A percentile compares a stretch with the other conserved stretches of the same genome.
These are phyloP conservation scores for Neonothopanus nambi DNA, from an alignment of 1,284 basidiomycete species.

Conservation along the genomic window DNA sequence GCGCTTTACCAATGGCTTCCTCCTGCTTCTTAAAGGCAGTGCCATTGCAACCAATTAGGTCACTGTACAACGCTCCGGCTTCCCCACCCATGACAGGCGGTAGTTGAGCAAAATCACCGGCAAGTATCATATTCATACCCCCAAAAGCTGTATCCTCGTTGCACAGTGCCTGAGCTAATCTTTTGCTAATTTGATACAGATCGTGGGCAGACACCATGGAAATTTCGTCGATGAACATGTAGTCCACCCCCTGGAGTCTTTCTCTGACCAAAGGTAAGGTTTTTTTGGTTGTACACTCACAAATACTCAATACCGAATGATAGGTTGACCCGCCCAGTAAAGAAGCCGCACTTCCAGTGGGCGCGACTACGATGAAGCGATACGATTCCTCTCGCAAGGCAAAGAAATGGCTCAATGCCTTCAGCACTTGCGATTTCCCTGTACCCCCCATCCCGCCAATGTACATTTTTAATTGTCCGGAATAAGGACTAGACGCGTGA, in stretches of 20 bases:
- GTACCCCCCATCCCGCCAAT: constrained; percentile 19
- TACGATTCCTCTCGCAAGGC: constrained; percentile 22
- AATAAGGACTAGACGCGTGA: constrained; percentile 23
- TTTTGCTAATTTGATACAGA: constrained; percentile 13
- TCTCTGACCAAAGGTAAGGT: background rate
- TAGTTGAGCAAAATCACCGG: constrained; percentile 21
- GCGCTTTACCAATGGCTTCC: constrained; percentile 9
- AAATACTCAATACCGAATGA: constrained; percentile 28
- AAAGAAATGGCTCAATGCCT: constrained; percentile 33
- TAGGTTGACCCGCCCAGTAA: constrained; percentile 30
- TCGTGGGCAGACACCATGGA: constrained; percentile 20
- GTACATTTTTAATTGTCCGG: constrained; percentile 9
- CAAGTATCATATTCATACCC: constrained; percentile 20
- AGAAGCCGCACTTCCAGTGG: constrained; percentile 32
- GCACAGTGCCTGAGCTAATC: background rate
- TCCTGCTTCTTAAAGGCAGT: constrained; percentile 12
- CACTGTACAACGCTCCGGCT: constrained; percentile 7
- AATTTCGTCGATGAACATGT: constrained; percentile 23
- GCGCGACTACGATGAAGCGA: constrained; percentile 31
- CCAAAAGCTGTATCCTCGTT: constrained; percentile 12
- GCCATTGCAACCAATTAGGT: background rate
- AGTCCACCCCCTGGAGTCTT: constrained; percentile 13
- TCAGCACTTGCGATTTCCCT: constrained; percentile 44
- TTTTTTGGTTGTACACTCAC: background rate
- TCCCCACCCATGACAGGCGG: constrained; percentile 13